Evolutionary conservation across 257 asterid genomes (phyloP), one percentile per base, ranked within the genome.

Genomic region (Linderniella brevidens): DNA sequence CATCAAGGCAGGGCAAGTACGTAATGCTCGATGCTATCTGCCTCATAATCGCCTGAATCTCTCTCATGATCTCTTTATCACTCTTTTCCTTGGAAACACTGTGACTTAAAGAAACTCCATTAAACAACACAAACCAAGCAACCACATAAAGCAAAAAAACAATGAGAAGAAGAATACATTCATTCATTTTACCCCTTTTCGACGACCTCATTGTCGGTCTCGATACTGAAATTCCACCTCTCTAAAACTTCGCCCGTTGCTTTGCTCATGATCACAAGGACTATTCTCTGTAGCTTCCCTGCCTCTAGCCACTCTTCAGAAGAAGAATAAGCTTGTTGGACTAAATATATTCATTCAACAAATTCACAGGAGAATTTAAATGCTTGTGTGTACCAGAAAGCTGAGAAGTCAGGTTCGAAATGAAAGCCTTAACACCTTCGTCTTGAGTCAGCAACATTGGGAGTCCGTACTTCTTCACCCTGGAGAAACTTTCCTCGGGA

Each of bases 1-100:
- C 97, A 39, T 87, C 97, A 25, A 87, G 77, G 67, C 97, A 87
- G 8, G 97, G 97, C 79, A 87, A 68, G 64, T 83, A 87, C 18
- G 97, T 83, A 41, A 87, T 83, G 78, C 97, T 87, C 50, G 95
- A 83, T 1, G 93, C 93, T 15, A 83, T 87, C 67, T 87, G 97
- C 57, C 95, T 74, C 97, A 87, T 87, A 25, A 87, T 87, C 6
- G 97, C 97, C 59, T 87, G 97, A 63, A 87, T 87, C 56, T 87
- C 97, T 63, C 95, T 74, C 97, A 87, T 87, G 4, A 87, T 87
- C 62, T 87, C 93, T 60, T 83, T 83, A 43, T 87, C 95, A 55
- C 95, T 80, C 68, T 87, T 87, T 73, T 87, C 97, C 71, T 86
- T 68, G 13, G 92, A 69, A 37, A 72, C 80, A 41, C 95, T 87